Conservation (phyloP, 2,329 filamentous ascomycete species). For the Fusarium avenaceum region DNA sequence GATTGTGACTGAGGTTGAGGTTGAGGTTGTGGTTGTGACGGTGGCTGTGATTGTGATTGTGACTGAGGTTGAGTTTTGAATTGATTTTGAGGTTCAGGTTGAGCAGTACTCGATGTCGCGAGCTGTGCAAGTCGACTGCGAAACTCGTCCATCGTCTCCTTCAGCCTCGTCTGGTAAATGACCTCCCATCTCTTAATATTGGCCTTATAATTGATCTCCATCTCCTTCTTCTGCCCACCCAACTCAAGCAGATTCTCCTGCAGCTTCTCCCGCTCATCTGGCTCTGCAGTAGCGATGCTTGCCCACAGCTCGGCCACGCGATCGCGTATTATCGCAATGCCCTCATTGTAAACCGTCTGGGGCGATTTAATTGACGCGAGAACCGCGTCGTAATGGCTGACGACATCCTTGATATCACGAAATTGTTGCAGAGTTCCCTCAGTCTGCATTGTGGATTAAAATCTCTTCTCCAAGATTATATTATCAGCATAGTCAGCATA, state of each 20-base stretch:
- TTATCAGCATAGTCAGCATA: not conserved
- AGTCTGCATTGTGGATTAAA: constrained; percentile 15
- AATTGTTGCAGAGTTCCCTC: constrained; percentile 11
- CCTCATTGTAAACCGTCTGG: constrained; percentile 1
- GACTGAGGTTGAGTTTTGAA: too few species aligned
- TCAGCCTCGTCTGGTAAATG: not conserved
- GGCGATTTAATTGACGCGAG: constrained; percentile 7
- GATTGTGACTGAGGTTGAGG: not conserved
- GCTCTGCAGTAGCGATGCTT: not conserved
- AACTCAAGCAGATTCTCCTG: constrained; percentile 12
- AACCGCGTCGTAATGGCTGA: constrained; percentile 7
- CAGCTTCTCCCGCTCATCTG: not conserved
- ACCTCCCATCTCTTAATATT: not conserved
- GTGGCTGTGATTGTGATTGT: too few species aligned
- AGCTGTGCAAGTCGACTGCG: not conserved
- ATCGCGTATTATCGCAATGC: not conserved
- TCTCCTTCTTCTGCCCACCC: constrained; percentile 15
- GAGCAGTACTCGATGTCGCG: not conserved
- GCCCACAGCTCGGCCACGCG: not conserved
- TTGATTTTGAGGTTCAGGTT: too few species aligned
- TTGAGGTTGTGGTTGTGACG: too few species aligned
- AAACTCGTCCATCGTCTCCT: constrained; percentile 6
- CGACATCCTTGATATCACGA: constrained; percentile 10
- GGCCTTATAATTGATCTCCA: constrained; percentile 13
- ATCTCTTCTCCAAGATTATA: not conserved